Base-by-base conservation (phyloP, 352 stramenopile genomes). In the Globisporangium parvum region DNA sequence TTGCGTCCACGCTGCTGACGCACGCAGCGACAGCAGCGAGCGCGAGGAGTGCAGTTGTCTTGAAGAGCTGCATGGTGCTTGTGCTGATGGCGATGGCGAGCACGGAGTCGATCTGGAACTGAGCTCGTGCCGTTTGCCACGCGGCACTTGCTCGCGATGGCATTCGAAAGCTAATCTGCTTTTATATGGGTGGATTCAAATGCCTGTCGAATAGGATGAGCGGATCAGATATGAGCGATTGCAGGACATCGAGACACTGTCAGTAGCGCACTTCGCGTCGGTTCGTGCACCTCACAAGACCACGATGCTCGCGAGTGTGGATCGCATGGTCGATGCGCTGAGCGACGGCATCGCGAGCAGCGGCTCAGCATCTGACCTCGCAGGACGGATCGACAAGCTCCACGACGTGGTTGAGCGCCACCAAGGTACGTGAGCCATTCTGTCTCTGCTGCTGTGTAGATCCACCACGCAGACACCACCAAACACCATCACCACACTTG, bases 61-160 rank as follows among this genome's bases (percentile, higher is more conserved):
- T 24, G 20, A 55, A 37, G 26, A 54, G 76, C 68, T 88, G 87
- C 80, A 88, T 90, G n/a, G 37, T 35, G 21, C 1, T 18, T 1
- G 11, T 23, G 4, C 20, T 31, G 6, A 20, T 26, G 28, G n/a
- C 3, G 3, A 15, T n/a, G n/a, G n/a, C n/a, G n/a, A n/a, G n/a
- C n/a, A n/a, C n/a, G 18, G 4, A 24, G 17, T 15, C 44, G 33
- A 49, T 24, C 17, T 31, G n/a, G 9, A 23, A 18, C 9, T 28
- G 17, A 24, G 6, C 20, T 49, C 21, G 44, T 31, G 23, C 6
- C 9, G 20, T 8, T 76, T 66, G 73, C 72, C 45, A 51, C 47
- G 37, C 47, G 55, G 33, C 62, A 21, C 47, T 28, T 50, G 0
- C 57, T 41, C 37, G 37, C 47, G 28, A 8, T 49, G 18, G 18